These are phyloP conservation scores for Kwoniella heveanensis DNA, from an alignment of 768 basidiomycete genomes.

Conservation along the genomic window DNA sequence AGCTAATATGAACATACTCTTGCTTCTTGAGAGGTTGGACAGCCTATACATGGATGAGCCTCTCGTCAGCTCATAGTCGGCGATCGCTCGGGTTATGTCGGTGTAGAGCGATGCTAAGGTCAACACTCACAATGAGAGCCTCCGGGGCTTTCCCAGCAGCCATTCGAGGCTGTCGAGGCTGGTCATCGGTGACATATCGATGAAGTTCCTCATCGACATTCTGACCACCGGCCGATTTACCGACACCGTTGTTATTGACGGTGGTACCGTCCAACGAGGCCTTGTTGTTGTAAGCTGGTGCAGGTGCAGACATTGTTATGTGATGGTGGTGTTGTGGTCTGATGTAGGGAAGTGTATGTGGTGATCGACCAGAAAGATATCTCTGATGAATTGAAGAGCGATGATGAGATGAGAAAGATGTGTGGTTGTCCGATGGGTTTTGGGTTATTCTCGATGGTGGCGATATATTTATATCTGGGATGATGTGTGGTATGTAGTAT, in stretches of 20 bases:
- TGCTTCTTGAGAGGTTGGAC: conserved; percentile 49
- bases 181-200: conserved; percentile 49
- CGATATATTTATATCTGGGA: conserved; percentile 13
- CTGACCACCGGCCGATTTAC: neutral
- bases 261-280: conserved; percentile 39
- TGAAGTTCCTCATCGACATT: conserved; percentile 42
- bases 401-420: neutral
- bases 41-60: too few relatives aligned
- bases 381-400: neutral
- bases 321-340: neutral
- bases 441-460: conserved; percentile 8
- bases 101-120: too few relatives aligned
- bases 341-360: neutral
- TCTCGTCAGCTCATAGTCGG: too few relatives aligned
- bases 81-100: too few relatives aligned
- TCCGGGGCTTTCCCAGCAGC: conserved; percentile 1
- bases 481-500: neutral
- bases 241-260: conserved; percentile 27
- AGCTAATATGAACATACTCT: conserved; percentile 35
- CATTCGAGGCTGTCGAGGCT: conserved; percentile 37
- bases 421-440: neutral
- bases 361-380: neutral
- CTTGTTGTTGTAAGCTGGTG: conserved; percentile 34
- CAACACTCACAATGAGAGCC: conserved; percentile 29
- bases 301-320: conserved; percentile 43